Conservation (phyloP, 2,329 filamentous ascomycete genomes). For the Alternaria viburni region DNA sequence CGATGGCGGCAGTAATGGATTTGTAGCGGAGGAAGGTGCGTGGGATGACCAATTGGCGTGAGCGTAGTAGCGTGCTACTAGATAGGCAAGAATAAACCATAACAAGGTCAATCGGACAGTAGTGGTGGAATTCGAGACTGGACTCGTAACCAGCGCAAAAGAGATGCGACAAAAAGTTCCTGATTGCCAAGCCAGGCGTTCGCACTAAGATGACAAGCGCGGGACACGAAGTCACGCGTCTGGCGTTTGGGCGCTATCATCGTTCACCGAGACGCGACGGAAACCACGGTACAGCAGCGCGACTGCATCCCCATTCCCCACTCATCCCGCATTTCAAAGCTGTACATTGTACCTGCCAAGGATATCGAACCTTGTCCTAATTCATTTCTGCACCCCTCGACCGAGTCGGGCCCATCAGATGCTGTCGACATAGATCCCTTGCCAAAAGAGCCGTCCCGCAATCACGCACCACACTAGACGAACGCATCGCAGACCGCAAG, state of each 20-base stretch:
- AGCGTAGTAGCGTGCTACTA: constrained; percentile 24
- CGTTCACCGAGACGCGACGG: not conserved
- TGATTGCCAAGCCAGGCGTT: constrained; percentile 6
- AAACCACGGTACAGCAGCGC: not conserved
- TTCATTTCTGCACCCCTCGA: not conserved
- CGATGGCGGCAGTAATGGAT: constrained; percentile 42
- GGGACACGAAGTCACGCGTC: constrained; percentile 22
- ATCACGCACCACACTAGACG: not conserved
- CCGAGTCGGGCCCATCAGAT: not conserved
- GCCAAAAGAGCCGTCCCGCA: not conserved
- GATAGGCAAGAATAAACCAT: constrained; percentile 29
- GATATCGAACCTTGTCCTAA: not conserved
- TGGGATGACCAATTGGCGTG: constrained; percentile 17
- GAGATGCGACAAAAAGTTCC: constrained; percentile 9
- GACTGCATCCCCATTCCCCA: not conserved
- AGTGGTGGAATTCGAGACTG: not conserved
- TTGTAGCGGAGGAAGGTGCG: constrained; percentile 35
- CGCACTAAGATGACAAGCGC: constrained; percentile 4
- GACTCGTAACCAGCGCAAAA: not conserved
- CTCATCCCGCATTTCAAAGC: not conserved
- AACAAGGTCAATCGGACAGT: constrained; percentile 5
- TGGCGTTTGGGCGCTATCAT: not conserved
- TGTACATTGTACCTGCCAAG: not conserved
- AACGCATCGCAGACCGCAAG: not conserved
- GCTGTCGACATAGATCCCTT: not conserved